Evolutionary conservation across 2,329 filamentous ascomycete genomes (phyloP).

Genomic region (Juglanconis sp.): DNA sequence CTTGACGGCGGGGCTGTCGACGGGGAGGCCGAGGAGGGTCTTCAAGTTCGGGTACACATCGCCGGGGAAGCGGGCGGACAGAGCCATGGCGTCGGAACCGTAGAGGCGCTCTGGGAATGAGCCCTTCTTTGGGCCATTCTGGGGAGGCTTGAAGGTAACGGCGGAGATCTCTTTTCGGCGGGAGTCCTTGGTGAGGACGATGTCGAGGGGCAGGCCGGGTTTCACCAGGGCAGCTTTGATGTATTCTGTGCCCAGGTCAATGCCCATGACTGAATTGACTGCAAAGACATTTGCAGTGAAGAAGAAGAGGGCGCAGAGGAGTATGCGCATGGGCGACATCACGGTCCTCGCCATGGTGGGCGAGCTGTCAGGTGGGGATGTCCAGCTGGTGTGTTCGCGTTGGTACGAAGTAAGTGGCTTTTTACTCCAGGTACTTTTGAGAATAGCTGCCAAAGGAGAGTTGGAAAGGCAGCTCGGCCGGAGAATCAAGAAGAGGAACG

Average conservation of each 20-base stretch:
- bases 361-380: slow-evolving; percentile 14
- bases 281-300: slow-evolving; percentile 50
- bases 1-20: slow-evolving; percentile 58
- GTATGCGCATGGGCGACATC: slow-evolving; percentile 33
- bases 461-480: neutral
- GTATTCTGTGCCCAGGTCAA: slow-evolving; percentile 94
- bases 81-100: slow-evolving; percentile 84
- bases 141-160: slow-evolving; percentile 88
- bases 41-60: slow-evolving; percentile 97
- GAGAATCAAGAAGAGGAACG: neutral
- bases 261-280: slow-evolving; percentile 74
- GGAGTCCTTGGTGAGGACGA: slow-evolving; percentile 96
- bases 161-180: slow-evolving; percentile 91
- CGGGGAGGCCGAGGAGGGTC: slow-evolving; percentile 73
- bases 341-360: slow-evolving; percentile 37
- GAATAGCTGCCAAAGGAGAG: neutral
- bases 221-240: slow-evolving; percentile 96
- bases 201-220: slow-evolving; percentile 93
- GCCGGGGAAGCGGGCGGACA: slow-evolving; percentile 82
- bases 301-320: slow-evolving; percentile 38
- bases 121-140: slow-evolving; percentile 58
- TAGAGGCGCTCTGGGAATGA: slow-evolving; percentile 85
- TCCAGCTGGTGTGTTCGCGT: slow-evolving; percentile 3
- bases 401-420: neutral
- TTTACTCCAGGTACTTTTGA: neutral